Evolutionary conservation across 306 rosid genomes (phyloP).

Genomic region (Cicer yamashitae): DNA sequence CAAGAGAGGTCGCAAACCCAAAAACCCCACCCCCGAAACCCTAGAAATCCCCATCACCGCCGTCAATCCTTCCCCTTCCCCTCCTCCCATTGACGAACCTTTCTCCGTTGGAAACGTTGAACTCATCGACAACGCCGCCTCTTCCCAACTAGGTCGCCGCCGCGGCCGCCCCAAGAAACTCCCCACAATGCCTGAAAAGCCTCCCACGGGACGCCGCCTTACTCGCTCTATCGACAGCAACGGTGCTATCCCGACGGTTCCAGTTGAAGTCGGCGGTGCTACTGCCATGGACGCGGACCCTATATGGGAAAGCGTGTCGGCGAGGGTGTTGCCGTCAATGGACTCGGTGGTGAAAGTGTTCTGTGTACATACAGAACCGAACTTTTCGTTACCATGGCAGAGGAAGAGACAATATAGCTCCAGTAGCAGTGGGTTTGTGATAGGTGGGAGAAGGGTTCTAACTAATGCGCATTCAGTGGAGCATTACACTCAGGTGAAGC

Average conservation of each 20-base stretch:
- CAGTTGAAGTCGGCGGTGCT: slow-evolving; percentile 44
- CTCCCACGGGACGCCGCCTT: slow-evolving; percentile 50
- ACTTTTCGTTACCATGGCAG: slow-evolving; percentile 98
- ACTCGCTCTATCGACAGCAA: slow-evolving; percentile 40
- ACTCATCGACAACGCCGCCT: slow-evolving; percentile 56
- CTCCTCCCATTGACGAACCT: slow-evolving; percentile 53
- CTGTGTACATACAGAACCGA: slow-evolving; percentile 92
- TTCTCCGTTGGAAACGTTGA: slow-evolving; percentile 72
- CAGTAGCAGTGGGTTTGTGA: slow-evolving; percentile 93
- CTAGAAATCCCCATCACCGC: slow-evolving; percentile 60
- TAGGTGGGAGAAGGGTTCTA: slow-evolving; percentile 79
- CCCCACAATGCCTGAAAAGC: slow-evolving; percentile 54
- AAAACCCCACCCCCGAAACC: slow-evolving; percentile 64
- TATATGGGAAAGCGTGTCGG: slow-evolving; percentile 52
- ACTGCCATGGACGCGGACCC: slow-evolving; percentile 37
- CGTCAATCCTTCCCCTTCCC: slow-evolving; percentile 1
- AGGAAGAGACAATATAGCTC: slow-evolving; percentile 90
- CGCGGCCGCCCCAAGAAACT: slow-evolving; percentile 78
- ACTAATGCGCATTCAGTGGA: slow-evolving; percentile 97
- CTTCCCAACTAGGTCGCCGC: slow-evolving; percentile 45
- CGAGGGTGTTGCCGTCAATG: slow-evolving; percentile 80
- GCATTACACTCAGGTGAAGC: slow-evolving; percentile 92
- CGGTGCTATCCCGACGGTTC: slow-evolving; percentile 45
- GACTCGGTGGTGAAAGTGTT: slow-evolving; percentile 95
- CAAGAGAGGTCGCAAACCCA: slow-evolving; percentile 84